phyloP scores from a whole-genome alignment of 1,284 basidiomycete species.

The Tilletia indica region DNA sequence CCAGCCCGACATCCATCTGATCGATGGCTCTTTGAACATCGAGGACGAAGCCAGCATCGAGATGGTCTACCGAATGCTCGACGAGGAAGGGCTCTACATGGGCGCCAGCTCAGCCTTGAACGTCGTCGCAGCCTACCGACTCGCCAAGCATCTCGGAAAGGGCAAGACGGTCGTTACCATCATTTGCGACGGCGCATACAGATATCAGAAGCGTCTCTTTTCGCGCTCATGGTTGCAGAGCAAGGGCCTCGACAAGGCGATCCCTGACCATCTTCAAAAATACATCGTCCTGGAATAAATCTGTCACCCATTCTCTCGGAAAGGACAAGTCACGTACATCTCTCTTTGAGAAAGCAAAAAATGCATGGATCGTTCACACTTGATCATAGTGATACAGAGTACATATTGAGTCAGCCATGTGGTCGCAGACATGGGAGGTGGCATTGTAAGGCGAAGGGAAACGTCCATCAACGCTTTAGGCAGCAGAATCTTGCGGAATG shows the following conservation, averaged over 20 bases:
- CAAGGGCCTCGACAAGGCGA: slow-evolving; percentile 75
- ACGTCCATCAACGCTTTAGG: too few species aligned
- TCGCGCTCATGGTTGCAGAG: slow-evolving; percentile 88
- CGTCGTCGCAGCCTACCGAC: slow-evolving; percentile 85
- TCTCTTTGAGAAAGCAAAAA: neutral
- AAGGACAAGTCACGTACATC: neutral
- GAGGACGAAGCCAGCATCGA: slow-evolving; percentile 84
- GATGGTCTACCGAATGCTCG: slow-evolving; percentile 90
- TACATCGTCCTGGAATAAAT: slow-evolving; percentile 73
- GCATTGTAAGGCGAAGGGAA: too few species aligned
- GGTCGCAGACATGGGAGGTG: too few species aligned
- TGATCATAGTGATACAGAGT: too few species aligned
- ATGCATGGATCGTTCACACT: too few species aligned
- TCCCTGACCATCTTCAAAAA: slow-evolving; percentile 81
- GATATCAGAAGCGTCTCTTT: slow-evolving; percentile 93
- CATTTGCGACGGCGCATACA: slow-evolving; percentile 89
- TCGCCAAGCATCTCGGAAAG: slow-evolving; percentile 77
- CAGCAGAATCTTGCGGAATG: neutral
- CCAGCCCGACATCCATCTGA: slow-evolving; percentile 73
- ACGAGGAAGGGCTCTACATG: slow-evolving; percentile 90
- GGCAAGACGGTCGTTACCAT: slow-evolving; percentile 84
- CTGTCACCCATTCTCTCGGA: neutral
- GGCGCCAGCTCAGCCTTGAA: slow-evolving; percentile 96
- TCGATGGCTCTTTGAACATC: slow-evolving; percentile 81
- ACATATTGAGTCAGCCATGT: too few species aligned